Percentiles rank a stretch among this genome's conserved stretches.
These are phyloP conservation scores for Alternaria alternata DNA, from an alignment of 2,329 filamentous ascomycete genomes.

Conservation along the genomic window DNA sequence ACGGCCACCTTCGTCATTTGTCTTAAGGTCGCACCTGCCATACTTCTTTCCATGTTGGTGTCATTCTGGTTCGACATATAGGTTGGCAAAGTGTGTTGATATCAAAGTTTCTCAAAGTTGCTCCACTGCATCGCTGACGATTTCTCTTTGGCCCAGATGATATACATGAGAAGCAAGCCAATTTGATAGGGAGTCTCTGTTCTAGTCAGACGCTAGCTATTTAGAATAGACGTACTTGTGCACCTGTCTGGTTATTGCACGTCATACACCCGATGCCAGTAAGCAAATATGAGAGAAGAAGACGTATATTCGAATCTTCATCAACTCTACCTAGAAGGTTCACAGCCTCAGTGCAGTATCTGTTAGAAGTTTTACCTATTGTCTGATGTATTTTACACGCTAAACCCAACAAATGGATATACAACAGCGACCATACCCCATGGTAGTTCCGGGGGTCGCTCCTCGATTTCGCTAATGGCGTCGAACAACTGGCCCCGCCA, in stretches of 20 bases:
- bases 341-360: no score
- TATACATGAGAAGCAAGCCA: background rate
- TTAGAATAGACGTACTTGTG: background rate
- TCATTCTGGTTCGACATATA: background rate
- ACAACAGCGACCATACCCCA: constrained; percentile 30
- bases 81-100: background rate
- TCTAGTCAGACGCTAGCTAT: background rate
- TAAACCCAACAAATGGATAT: constrained; percentile 29
- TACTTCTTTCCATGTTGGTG: background rate
- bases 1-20: background rate
- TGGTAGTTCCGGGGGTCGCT: constrained; percentile 19
- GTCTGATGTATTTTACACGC: background rate
- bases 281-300: background rate
- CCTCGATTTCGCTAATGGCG: constrained; percentile 7
- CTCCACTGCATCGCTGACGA: background rate
- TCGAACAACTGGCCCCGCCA: constrained; percentile 15
- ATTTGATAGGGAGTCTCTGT: background rate
- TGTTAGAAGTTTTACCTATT: background rate
- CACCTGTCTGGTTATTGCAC: background rate
- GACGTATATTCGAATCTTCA: background rate
- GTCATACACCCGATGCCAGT: background rate
- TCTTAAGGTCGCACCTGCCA: background rate
- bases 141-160: background rate
- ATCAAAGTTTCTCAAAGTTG: background rate
- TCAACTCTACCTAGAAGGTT: background rate